Evolutionary conservation across 768 basidiomycete genomes (phyloP), one percentile per base, ranked within the genome.

Genomic region (Psilocybe cubensis): DNA sequence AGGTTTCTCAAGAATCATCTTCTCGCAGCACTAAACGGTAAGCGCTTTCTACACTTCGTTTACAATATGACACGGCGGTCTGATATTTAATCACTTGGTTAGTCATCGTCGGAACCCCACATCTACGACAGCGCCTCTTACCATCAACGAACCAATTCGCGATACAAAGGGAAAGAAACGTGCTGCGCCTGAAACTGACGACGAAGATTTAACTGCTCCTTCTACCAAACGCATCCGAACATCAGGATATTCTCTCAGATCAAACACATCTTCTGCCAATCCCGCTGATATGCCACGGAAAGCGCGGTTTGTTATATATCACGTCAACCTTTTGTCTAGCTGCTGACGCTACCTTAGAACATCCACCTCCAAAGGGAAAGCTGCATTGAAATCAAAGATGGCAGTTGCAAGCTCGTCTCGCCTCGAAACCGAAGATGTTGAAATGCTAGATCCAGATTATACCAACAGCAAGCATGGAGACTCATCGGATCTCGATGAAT

Each of bases 121-220:
- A 52, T 60, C 77, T 59, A 62, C 75, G 60, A 65, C 77, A 66
- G 47, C 77, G 62, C 69, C 81, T 64, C 72, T 83, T 74, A 76
- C 83, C 56, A 93, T 92, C 74, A 87, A 86, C 86, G 92, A 94
- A 80, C 84, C 88, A 47, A 63, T 76, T 2, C 81, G 81, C 68
- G 91, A 93, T 75, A 73, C 74, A 63, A 96, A 96, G 75, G 95
- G 94, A 57, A 97, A 97, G 86, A 96, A 96, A 77, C 89, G 92
- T 66, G 94, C 92, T 35, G 84, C 80, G 28, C 88, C 89, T 46
- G 90, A 93, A 74, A 84, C 85, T 42, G 89, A 89, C 73, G 86
- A 89, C 70, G 89, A 92, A 71, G 75, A 79, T 23, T 68, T 68
- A 47, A 72, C 78, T 63, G 76, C 77, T 58, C 76, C 83, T 25